Conservation (phyloP, 345 rosid species). For the Lepidium africanum region DNA sequence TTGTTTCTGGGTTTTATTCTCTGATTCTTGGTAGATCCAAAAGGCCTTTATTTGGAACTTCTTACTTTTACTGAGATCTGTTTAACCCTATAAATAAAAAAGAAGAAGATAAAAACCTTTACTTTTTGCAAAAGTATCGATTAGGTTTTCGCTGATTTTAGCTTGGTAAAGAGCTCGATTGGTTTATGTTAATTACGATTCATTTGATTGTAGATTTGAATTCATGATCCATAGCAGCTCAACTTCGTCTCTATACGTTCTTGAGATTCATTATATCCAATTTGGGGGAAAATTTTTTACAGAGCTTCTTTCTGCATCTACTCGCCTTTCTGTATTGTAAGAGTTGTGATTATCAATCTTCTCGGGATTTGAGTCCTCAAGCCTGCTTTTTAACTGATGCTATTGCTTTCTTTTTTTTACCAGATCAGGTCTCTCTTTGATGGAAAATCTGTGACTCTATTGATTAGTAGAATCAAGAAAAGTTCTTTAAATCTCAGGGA, state of each 20-base stretch:
- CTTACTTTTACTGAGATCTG: constrained; percentile 42
- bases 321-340: not conserved
- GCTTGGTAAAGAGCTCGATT: not conserved
- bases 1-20: constrained; percentile 32
- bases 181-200: not conserved
- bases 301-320: not conserved
- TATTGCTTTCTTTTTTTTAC: not conserved
- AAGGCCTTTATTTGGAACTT: constrained; percentile 19
- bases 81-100: constrained; percentile 3
- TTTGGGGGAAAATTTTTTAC: not conserved
- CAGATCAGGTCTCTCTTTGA: constrained; percentile 21
- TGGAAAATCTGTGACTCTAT: constrained; percentile 19
- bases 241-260: not conserved
- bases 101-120: not conserved
- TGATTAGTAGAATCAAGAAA: constrained; percentile 10
- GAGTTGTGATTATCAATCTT: not conserved
- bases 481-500: constrained; percentile 9
- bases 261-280: not conserved
- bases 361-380: not conserved
- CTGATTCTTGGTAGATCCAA: constrained; percentile 40
- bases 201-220: not conserved
- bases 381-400: not conserved
- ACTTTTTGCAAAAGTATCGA: constrained; percentile 15
- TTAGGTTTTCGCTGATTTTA: not conserved
- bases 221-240: not conserved